A percentile compares a stretch with the other conserved stretches of the same genome.
Conservation (phyloP, 1,284 basidiomycete species). For the Peniophora sp. region DNA sequence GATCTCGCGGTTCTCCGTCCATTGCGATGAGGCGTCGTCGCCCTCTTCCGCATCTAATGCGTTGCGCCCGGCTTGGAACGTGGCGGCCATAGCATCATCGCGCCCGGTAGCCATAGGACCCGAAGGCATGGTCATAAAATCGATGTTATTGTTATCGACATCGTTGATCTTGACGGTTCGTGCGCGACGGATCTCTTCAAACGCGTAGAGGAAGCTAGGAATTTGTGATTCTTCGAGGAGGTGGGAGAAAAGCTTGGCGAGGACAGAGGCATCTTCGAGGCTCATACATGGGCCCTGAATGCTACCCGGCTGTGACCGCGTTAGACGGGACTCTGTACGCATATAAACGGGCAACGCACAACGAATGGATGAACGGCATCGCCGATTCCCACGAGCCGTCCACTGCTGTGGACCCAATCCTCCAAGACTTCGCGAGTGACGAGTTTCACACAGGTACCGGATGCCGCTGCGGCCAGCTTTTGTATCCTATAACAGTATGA, state of each 20-base stretch:
- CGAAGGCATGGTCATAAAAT: constrained; percentile 31
- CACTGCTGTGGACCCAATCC: constrained; percentile 46
- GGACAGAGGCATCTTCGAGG: constrained; percentile 49
- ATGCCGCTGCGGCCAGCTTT: constrained; percentile 30
- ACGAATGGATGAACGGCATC: constrained; percentile 20
- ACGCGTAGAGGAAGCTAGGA: constrained; percentile 37
- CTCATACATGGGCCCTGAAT: constrained; percentile 42
- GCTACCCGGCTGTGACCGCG: constrained; percentile 34
- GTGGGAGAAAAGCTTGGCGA: constrained; percentile 51
- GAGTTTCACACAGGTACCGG: constrained; percentile 26
- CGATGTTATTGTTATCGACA: constrained; percentile 29
- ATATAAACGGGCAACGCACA: neutral
- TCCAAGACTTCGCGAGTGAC: constrained; percentile 31
- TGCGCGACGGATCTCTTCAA: constrained; percentile 40
- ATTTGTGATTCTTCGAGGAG: constrained; percentile 43
- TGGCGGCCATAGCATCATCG: constrained; percentile 32
- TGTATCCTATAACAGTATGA: constrained; percentile 29
- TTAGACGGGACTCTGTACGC: constrained; percentile 10
- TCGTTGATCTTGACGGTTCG: constrained; percentile 28
- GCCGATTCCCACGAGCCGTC: constrained; percentile 38
- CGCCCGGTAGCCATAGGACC: constrained; percentile 31
- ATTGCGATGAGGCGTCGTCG: constrained; percentile 16
- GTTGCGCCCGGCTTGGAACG: constrained; percentile 27
- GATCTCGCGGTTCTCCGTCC: constrained; percentile 18
- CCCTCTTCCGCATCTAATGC: constrained; percentile 22